Evolutionary conservation across 148 eudicot genomes (phyloP).

Genomic region (Dysphania ambrosioides): DNA sequence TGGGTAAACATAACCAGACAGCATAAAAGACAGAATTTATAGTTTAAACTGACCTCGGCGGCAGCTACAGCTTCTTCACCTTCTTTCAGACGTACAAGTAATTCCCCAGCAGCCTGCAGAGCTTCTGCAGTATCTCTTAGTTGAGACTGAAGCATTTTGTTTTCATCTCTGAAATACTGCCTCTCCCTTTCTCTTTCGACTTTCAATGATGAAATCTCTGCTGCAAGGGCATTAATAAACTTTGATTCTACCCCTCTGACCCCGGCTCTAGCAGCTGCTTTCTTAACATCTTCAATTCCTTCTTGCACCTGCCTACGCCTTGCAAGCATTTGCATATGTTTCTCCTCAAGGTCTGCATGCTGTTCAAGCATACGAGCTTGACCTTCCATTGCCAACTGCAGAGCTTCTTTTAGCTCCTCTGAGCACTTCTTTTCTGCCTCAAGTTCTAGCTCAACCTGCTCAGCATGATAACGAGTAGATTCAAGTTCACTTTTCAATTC

Average conservation of each 20-base stretch:
- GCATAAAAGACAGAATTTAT: not conserved
- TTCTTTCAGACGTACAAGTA: conserved; percentile 89
- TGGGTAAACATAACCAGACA: not conserved
- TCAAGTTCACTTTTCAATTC: conserved; percentile 71
- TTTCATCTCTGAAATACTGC: conserved; percentile 76
- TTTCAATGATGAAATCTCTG: conserved; percentile 76
- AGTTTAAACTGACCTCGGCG: conserved; percentile 59
- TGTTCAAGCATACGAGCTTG: conserved; percentile 99
- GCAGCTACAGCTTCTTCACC: conserved; percentile 86
- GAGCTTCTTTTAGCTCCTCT: conserved; percentile 88
- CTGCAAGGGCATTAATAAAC: conserved; percentile 86
- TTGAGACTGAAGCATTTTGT: conserved; percentile 76
- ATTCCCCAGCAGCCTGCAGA: conserved; percentile 95
- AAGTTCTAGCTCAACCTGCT: conserved; percentile 61
- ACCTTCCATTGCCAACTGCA: conserved; percentile 92
- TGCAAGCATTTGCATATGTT: conserved; percentile 75
- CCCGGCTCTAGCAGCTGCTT: conserved; percentile 86
- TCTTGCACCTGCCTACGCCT: conserved; percentile 74
- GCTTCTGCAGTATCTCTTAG: conserved; percentile 95
- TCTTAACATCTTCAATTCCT: conserved; percentile 86
- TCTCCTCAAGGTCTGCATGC: conserved; percentile 89
- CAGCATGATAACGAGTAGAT: conserved; percentile 45
- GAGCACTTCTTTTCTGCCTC: conserved; percentile 75
- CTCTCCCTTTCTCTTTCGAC: conserved; percentile 87
- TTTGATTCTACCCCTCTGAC: conserved; percentile 81